A percentile compares a stretch with the other conserved stretches of the same genome.
phyloP scores from a whole-genome alignment of 805 yeast species.

The Saccharomycopsis schoenii region DNA sequence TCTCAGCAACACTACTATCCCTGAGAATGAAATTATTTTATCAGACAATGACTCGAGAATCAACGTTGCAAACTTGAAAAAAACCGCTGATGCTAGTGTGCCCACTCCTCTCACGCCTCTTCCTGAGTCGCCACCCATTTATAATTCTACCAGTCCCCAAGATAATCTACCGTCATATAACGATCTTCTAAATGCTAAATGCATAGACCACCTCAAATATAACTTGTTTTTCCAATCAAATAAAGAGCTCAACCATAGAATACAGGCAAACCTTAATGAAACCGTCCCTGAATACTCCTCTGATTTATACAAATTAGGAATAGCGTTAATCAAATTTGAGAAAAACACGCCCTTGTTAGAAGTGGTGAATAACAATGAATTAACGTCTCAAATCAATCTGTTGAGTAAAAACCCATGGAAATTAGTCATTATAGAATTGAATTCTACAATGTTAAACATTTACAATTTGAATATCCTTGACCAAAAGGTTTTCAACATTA shows the following conservation, averaged over 20 bases:
- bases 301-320: conserved; percentile 11
- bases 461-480: conserved; percentile 8
- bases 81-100: background rate
- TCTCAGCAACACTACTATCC: background rate
- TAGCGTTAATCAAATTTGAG: conserved; percentile 15
- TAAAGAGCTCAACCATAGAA: background rate
- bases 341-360: conserved; percentile 3
- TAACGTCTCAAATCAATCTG: background rate
- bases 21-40: background rate
- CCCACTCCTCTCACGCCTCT: background rate
- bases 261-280: background rate
- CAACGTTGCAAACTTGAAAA: background rate
- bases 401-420: conserved; percentile 10
- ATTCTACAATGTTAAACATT: conserved; percentile 14
- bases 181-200: background rate
- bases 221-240: conserved; percentile 14
- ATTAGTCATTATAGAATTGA: conserved; percentile 14
- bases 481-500: background rate
- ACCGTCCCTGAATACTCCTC: conserved; percentile 15
- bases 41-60: background rate
- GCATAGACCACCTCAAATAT: conserved; percentile 6
- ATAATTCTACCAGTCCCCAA: background rate
- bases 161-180: conserved; percentile 5
- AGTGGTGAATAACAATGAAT: background rate
- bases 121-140: background rate